phyloP scores from a whole-genome alignment of 306 rosid species.

The Mimosa pudica region DNA sequence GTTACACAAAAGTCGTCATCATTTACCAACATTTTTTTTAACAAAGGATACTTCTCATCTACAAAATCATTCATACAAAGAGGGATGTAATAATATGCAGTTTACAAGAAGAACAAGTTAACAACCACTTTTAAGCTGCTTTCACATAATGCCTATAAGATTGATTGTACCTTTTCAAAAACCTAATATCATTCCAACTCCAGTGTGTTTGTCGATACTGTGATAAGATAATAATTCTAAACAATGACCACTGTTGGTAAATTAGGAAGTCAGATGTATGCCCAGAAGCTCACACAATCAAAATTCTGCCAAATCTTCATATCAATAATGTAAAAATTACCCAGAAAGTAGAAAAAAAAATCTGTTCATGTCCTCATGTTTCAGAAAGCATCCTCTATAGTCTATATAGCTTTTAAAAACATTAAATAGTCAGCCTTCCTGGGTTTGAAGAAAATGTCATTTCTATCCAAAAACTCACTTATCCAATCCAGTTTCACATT shows the following conservation, averaged over 20 bases:
- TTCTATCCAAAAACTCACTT: background rate
- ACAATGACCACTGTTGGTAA: background rate
- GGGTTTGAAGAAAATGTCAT: slow-evolving; percentile 5
- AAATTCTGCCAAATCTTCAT: slow-evolving; percentile 5
- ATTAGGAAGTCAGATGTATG: slow-evolving; percentile 12
- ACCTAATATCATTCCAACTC: background rate
- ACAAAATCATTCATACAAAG: background rate
- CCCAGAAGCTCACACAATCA: slow-evolving; percentile 8
- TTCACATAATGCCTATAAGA: background rate
- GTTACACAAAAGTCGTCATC: background rate
- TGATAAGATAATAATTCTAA: background rate
- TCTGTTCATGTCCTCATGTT: background rate
- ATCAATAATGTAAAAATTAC: slow-evolving; percentile 14
- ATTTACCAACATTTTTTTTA: background rate
- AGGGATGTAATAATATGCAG: background rate
- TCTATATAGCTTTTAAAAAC: background rate
- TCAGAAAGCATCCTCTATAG: background rate
- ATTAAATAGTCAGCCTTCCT: slow-evolving; percentile 9
- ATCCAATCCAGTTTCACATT: background rate
- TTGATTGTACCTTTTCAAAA: background rate
- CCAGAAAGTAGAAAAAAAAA: slow-evolving; percentile 13
- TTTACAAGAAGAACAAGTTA: background rate
- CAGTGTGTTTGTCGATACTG: background rate
- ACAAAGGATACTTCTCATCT: background rate
- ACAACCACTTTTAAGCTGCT: background rate